These are phyloP conservation scores for Pythium sukuiense DNA, from an alignment of 352 stramenopile genomes.

Conservation along the genomic window DNA sequence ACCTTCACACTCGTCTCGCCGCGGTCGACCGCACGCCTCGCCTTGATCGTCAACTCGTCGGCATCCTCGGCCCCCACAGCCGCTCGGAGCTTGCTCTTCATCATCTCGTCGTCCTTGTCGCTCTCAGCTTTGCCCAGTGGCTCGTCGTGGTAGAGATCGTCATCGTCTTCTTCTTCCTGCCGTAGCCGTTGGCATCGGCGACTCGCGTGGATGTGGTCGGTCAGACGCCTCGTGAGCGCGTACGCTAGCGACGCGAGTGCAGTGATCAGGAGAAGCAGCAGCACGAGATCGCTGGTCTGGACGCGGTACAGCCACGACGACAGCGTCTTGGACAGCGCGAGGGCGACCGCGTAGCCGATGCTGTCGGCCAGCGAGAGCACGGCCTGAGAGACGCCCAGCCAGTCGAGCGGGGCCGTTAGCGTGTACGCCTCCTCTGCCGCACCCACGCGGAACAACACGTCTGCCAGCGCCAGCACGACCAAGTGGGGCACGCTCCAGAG, in stretches of 20 bases:
- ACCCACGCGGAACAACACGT: slow-evolving; percentile 65
- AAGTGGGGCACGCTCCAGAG: slow-evolving; percentile 61
- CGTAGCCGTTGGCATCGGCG: not conserved
- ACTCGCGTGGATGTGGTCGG: slow-evolving; percentile 25
- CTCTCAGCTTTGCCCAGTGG: not conserved
- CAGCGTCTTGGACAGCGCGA: slow-evolving; percentile 50
- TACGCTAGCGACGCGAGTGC: slow-evolving; percentile 57
- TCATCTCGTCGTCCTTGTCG: not conserved
- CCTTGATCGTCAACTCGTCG: slow-evolving; percentile 6
- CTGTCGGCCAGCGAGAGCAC: slow-evolving; percentile 52
- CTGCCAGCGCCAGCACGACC: slow-evolving; percentile 49
- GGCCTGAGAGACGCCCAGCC: slow-evolving; percentile 48
- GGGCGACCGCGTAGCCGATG: slow-evolving; percentile 50
- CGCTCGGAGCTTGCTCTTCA: not conserved
- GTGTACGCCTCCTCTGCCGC: slow-evolving; percentile 56
- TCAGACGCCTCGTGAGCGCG: slow-evolving; percentile 40
- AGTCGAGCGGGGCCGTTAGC: slow-evolving; percentile 35
- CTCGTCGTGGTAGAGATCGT: slow-evolving; percentile 3
- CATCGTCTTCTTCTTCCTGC: not conserved
- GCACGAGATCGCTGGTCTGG: slow-evolving; percentile 54
- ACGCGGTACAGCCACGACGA: slow-evolving; percentile 62
- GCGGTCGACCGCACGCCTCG: not conserved
- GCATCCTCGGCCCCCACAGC: not conserved
- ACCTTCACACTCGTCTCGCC: not conserved
- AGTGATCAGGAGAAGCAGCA: slow-evolving; percentile 65